Evolutionary conservation across 192 early-diverging fungal genomes (phyloP), one percentile per base, ranked within the genome.

Genomic region (Backusella parvicylindrica): DNA sequence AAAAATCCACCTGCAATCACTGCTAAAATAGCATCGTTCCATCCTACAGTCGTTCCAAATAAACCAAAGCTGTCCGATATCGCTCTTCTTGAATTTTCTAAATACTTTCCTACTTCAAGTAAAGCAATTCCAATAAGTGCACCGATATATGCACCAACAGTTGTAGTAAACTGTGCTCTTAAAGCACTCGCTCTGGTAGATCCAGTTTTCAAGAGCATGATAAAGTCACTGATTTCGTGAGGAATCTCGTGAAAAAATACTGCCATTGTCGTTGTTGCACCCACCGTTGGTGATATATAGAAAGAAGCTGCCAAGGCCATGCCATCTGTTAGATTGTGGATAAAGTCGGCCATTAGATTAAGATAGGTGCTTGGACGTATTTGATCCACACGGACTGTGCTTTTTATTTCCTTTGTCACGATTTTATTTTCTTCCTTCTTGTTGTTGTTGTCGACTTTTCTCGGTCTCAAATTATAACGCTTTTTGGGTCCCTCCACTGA

Each of bases 191-290:
- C 79, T 7, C 90, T 86, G 36, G 92, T 88, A 71, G 94, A 92
- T 0, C 94, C 94, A 18, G 90, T 89, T 81, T 93, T 91, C 66
- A 93, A 89, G 64, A 95, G 83, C 63, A 94, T 94, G 15, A 92
- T 91, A 89, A 91, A 95, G 79, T 95, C 93, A 43, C 93, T 92
- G 3, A 95, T 89, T 81, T 94, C 91, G 76, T 94, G 92, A 3
- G 94, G 93, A 68, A 95, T 93, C 76, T 95, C 93, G 77, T 95
- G 92, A 84, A 94, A 92, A 35, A 94, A 91, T 13, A 95, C 92
- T 0, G 94, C 94, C 0, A 94, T 88, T 40, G 91, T 89, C 5
- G 93, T 94, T 1, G 92, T 92, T 4, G 92, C 86, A 26, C 94
- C 93, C 35, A 92, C 86, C 0, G 90, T 87, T 23, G 93, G 93